A percentile compares a stretch with the other conserved stretches of the same genome.
These are phyloP conservation scores for Salvia miltiorrhiza DNA, from an alignment of 257 asterid species.

Conservation along the genomic window DNA sequence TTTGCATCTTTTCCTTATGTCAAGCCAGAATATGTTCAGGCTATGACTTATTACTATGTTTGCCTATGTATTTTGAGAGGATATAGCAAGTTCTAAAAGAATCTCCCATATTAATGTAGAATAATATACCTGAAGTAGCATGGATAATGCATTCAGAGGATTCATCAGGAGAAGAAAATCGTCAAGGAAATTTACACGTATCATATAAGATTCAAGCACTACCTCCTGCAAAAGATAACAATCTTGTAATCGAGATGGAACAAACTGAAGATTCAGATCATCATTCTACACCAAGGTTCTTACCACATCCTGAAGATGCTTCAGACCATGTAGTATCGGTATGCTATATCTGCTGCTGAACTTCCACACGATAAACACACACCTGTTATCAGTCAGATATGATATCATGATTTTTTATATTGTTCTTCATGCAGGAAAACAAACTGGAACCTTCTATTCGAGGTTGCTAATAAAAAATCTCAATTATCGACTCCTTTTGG, in stretches of 20 bases:
- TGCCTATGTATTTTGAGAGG: neutral
- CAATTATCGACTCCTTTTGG: neutral
- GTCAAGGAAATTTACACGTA: conserved; percentile 16
- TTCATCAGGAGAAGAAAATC: conserved; percentile 24
- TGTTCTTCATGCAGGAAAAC: conserved; percentile 36
- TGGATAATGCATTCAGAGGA: conserved; percentile 18
- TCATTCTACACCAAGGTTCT: conserved; percentile 3
- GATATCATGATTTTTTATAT: conserved; percentile 14
- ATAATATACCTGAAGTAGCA: conserved; percentile 18
- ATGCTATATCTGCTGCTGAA: neutral
- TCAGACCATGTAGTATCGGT: conserved; percentile 23
- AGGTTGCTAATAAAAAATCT: conserved; percentile 35
- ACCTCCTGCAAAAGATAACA: conserved; percentile 22
- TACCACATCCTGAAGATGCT: conserved; percentile 18
- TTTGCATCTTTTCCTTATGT: conserved; percentile 6
- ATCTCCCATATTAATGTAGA: conserved; percentile 28
- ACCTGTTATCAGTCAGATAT: neutral
- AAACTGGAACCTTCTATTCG: conserved; percentile 26
- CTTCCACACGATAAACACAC: neutral
- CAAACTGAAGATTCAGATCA: conserved; percentile 26
- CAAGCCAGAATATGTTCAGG: neutral
- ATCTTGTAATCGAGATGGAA: conserved; percentile 21
- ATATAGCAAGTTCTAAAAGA: conserved; percentile 10
- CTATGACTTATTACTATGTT: neutral
- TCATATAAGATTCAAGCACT: conserved; percentile 1